Base-by-base conservation (phyloP, 192 early-diverging fungal genomes). In the Dissophora ornata region DNA sequence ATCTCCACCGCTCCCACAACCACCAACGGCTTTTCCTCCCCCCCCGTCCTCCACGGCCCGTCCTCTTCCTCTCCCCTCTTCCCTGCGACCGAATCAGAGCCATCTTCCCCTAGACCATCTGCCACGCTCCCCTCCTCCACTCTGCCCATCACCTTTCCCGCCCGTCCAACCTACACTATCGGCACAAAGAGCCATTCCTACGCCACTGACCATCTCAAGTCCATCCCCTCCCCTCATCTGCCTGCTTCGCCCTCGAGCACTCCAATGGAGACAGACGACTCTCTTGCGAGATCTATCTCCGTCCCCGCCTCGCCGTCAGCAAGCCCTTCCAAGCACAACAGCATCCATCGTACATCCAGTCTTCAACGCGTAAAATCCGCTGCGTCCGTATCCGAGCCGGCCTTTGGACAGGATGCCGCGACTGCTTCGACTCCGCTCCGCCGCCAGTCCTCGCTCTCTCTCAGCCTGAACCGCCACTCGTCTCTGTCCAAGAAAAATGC, bases 151-250 rank as follows among this genome's bases (percentile, higher is more conserved):
- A 38, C 26, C 33, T 65, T 75, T 51, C 30, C 62, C n/a, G 49
- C 48, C 32, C 34, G 63, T 4, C 71, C 71, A 1, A 57, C 63
- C 40, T 75, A 75, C 18, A 75, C 71, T 21, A 75, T 75, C n/a
- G 71, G 71, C 33, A 75, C 71, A 13, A 59, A 42, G 42, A 75
- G 71, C 51, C 62, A 62, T 36, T 59, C 71, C 9, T 75, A 55
- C 51, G 49, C 63, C 9, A 60, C 57, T 15, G 71, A 75, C 12
- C 47, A 65, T 26, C 71, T 54, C 63, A 66, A 66, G 42, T 46
- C 71, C 42, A 13, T 46, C 3, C 62, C 62, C 13, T 15, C 30
- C 24, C 60, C 51, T 9, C 29, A 56, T 12, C 36, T 24, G 24
- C 38, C 57, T 13, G 30, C 48, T 32, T 25, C 61, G 15, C 18